phyloP scores from a whole-genome alignment of 176 grass and related monocot genomes.

The Triticum monococcum region DNA sequence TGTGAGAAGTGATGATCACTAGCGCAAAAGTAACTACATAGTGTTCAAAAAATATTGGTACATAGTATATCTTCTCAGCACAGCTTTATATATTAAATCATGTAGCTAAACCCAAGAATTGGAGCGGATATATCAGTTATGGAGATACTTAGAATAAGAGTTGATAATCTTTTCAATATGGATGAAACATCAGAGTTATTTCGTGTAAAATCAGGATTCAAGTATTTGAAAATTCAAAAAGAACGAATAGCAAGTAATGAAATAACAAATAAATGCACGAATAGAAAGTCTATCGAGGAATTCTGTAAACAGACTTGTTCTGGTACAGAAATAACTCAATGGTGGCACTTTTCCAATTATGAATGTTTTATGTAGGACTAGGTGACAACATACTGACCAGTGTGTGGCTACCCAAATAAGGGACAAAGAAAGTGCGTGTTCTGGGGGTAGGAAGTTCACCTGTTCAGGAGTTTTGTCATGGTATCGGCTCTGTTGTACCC shows the following conservation, averaged over 20 bases:
- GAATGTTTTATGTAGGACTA: neutral
- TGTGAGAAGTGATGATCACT: conserved; percentile 12
- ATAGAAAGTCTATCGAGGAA: neutral
- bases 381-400: neutral
- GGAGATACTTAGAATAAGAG: neutral
- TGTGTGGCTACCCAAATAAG: neutral
- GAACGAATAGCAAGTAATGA: neutral
- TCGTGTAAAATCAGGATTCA: neutral
- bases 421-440: neutral
- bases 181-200: neutral
- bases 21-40: neutral
- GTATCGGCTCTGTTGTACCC: conserved; percentile 84
- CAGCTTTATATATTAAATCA: neutral
- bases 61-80: neutral
- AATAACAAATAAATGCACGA: neutral
- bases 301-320: neutral
- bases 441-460: conserved; percentile 30
- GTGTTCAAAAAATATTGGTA: neutral
- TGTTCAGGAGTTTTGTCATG: conserved; percentile 98
- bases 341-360: neutral
- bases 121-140: neutral
- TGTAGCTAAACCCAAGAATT: neutral
- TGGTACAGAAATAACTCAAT: neutral
- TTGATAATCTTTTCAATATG: neutral
- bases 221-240: neutral